Evolutionary conservation across 495 filamentous ascomycete genomes (phyloP).

Genomic region (Poronia punctata): DNA sequence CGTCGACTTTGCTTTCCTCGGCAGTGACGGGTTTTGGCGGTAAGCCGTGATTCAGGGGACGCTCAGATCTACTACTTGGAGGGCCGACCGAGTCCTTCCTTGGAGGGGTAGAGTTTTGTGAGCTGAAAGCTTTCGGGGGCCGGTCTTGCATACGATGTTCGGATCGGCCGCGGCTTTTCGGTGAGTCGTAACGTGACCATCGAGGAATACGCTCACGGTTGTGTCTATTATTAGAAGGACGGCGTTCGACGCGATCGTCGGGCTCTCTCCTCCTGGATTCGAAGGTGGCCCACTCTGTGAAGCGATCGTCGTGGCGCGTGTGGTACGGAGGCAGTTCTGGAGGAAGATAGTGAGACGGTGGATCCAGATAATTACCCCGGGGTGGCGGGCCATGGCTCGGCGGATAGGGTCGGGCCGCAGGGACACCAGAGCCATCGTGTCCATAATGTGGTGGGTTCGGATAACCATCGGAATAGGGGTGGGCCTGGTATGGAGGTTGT

Average conservation of each 20-base stretch:
- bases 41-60: not conserved
- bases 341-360: slow-evolving; percentile 10
- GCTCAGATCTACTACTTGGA: not conserved
- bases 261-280: slow-evolving; percentile 10
- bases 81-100: not conserved
- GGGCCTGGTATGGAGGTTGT: not conserved
- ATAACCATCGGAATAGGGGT: not conserved
- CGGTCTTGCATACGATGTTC: slow-evolving; percentile 5
- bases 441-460: slow-evolving; percentile 2
- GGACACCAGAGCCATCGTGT: slow-evolving; percentile 1
- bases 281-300: slow-evolving; percentile 9
- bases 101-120: not conserved
- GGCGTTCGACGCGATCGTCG: slow-evolving; percentile 1
- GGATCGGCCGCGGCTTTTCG: slow-evolving; percentile 1
- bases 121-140: not conserved
- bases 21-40: not conserved
- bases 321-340: slow-evolving; percentile 11
- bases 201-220: slow-evolving; percentile 18
- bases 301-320: slow-evolving; percentile 14
- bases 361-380: slow-evolving; percentile 10
- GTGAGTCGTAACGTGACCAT: slow-evolving; percentile 11
- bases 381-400: slow-evolving; percentile 14
- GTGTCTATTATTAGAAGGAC: slow-evolving; percentile 1
- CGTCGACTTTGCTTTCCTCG: slow-evolving; percentile 7
- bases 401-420: not conserved